Percentiles rank a stretch among this genome's conserved stretches.
These are phyloP conservation scores for Dictyostelium capitatum DNA, from an alignment of 78 protist species.

Conservation along the genomic window DNA sequence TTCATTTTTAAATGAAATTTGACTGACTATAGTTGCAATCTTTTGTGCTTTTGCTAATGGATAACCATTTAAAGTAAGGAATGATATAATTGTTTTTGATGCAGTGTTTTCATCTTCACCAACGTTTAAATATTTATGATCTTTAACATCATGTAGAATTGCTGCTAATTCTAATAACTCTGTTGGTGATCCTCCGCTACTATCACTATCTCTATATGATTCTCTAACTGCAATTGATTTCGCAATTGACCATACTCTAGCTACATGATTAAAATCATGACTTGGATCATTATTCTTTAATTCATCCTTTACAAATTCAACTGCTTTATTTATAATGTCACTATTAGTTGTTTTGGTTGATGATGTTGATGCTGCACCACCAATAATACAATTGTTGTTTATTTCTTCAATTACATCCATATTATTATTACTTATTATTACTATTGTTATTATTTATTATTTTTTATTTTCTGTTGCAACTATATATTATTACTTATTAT, in stretches of 20 bases:
- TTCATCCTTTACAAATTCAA: constrained; percentile 30
- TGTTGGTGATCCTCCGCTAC: not conserved
- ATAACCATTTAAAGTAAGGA: constrained; percentile 25
- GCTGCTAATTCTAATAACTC: constrained; percentile 84
- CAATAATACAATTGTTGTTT: not conserved
- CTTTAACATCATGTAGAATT: constrained; percentile 84
- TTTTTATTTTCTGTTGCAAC: too few species aligned
- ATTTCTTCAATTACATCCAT: not conserved
- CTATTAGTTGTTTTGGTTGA: not conserved
- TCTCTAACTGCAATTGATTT: constrained; percentile 24
- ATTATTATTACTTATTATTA: too few species aligned
- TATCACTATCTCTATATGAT: constrained; percentile 22
- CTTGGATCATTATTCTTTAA: not conserved
- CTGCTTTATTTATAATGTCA: not conserved
- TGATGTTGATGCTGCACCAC: not conserved
- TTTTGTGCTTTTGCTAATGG: constrained; percentile 47
- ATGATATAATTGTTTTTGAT: constrained; percentile 27
- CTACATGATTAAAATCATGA: constrained; percentile 45
- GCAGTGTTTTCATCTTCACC: constrained; percentile 70
- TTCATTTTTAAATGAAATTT: constrained; percentile 85
- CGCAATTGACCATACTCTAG: constrained; percentile 27
- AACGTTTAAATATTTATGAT: constrained; percentile 83
- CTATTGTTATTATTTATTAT: too few species aligned
- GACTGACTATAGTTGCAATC: constrained; percentile 38
- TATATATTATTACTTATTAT: too few species aligned